Evolutionary conservation across 345 rosid genomes (phyloP).

Genomic region (Camelina sativa): DNA sequence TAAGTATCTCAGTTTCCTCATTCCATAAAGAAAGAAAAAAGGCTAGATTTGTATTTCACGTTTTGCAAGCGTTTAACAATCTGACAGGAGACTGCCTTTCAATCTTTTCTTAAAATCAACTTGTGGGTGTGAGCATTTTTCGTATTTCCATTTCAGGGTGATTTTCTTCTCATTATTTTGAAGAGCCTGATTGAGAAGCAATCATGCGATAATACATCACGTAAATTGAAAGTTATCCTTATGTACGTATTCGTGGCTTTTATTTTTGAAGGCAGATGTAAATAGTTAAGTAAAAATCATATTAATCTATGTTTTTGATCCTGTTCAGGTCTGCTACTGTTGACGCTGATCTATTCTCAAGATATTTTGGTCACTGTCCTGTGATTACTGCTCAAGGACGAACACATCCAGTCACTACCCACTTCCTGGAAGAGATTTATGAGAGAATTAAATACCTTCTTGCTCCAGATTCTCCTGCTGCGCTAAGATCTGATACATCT

Average conservation of each 20-base stretch:
- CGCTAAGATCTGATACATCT: conserved; percentile 61
- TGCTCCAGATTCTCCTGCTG: conserved; percentile 88
- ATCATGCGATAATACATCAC: conserved; percentile 50
- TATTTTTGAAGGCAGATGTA: conserved; percentile 14
- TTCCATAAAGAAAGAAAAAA: conserved; percentile 12
- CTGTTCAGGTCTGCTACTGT: conserved; percentile 91
- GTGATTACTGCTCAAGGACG: conserved; percentile 89
- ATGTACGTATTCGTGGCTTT: conserved; percentile 56
- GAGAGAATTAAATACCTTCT: conserved; percentile 68
- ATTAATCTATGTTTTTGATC: conserved; percentile 25
- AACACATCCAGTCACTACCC: conserved; percentile 78
- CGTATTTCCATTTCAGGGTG: conserved; percentile 59
- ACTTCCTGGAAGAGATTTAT: conserved; percentile 86
- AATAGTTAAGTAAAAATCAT: conserved; percentile 23
- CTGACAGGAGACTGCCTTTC: conserved; percentile 8
- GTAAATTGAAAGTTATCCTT: conserved; percentile 79
- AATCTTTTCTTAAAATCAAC: conserved; percentile 1
- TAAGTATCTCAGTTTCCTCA: conserved; percentile 11
- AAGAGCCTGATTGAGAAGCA: conserved; percentile 87
- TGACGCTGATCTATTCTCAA: conserved; percentile 79
- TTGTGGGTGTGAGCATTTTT: conserved; percentile 6
- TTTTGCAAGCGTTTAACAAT: conserved; percentile 10
- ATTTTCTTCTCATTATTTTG: conserved; percentile 90
- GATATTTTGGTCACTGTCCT: conserved; percentile 88
- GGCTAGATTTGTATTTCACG: conserved; percentile 14